These are phyloP conservation scores for Agaricales sp. DNA, from an alignment of 1,284 basidiomycete genomes.

Conservation along the genomic window DNA sequence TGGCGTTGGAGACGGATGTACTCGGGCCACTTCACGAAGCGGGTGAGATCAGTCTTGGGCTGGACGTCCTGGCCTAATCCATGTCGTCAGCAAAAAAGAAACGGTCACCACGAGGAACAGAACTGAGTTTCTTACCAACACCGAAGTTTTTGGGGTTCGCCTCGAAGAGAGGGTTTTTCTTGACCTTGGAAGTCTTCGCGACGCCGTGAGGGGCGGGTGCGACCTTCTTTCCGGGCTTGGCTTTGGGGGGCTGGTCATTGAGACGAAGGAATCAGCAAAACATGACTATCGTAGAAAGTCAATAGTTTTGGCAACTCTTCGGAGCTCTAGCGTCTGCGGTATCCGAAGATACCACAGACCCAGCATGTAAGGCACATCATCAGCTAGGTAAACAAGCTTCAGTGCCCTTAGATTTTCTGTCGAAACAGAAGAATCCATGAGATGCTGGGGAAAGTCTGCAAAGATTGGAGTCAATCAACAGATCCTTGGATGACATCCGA, in stretches of 20 bases:
- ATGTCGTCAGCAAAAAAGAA: constrained; percentile 1
- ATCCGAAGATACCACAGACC: constrained; percentile 25
- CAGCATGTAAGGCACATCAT: constrained; percentile 36
- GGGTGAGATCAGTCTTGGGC: constrained; percentile 85
- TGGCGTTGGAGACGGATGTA: constrained; percentile 98
- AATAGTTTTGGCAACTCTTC: constrained; percentile 40
- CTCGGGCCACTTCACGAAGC: constrained; percentile 99
- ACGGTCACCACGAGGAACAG: background rate
- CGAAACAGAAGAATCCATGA: constrained; percentile 17
- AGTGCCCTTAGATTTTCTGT: constrained; percentile 52
- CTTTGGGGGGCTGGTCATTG: constrained; percentile 81
- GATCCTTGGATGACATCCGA: constrained; percentile 35
- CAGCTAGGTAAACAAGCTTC: constrained; percentile 23
- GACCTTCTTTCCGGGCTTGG: constrained; percentile 69
- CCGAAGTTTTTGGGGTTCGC: constrained; percentile 86
- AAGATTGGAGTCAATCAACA: constrained; percentile 7
- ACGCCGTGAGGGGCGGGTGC: constrained; percentile 69
- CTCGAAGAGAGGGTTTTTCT: constrained; percentile 97
- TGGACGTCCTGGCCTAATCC: constrained; percentile 80
- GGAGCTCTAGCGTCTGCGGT: constrained; percentile 64
- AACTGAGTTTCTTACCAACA: constrained; percentile 58
- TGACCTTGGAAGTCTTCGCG: constrained; percentile 64
- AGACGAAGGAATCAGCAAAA: constrained; percentile 61
- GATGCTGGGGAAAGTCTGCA: constrained; percentile 19
- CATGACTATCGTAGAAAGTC: constrained; percentile 22